Conservation (phyloP, 1,284 basidiomycete genomes). For the Fomitiporia mediterranea region DNA sequence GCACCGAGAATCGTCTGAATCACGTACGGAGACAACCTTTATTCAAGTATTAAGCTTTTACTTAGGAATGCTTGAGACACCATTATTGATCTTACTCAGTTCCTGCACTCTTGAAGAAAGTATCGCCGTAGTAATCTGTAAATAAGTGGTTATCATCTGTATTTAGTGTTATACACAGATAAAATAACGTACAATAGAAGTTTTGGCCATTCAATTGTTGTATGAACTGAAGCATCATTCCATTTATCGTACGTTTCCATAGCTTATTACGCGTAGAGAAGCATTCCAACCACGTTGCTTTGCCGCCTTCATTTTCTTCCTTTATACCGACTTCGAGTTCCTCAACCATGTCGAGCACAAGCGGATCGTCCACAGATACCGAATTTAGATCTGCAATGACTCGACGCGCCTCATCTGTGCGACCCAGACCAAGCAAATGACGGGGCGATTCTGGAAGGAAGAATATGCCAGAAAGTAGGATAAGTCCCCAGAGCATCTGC, state of each 20-base stretch:
- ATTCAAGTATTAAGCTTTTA: background rate
- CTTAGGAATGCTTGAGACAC: background rate
- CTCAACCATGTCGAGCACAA: constrained; percentile 60
- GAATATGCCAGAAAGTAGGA: constrained; percentile 64
- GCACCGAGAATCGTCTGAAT: constrained; percentile 71
- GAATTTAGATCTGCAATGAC: constrained; percentile 67
- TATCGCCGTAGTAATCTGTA: constrained; percentile 74
- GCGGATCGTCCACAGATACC: constrained; percentile 52
- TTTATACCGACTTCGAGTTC: constrained; percentile 68
- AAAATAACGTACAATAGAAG: constrained; percentile 52
- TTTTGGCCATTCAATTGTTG: constrained; percentile 77
- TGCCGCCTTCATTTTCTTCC: constrained; percentile 71
- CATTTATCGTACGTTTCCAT: constrained; percentile 69
- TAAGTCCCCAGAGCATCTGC: constrained; percentile 63
- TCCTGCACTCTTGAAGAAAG: constrained; percentile 76
- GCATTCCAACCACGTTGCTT: constrained; percentile 75
- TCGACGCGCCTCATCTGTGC: constrained; percentile 47
- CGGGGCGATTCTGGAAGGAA: constrained; percentile 81
- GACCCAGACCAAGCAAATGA: constrained; percentile 54
- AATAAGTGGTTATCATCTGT: background rate
- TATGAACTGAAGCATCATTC: constrained; percentile 80
- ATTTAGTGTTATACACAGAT: no score
- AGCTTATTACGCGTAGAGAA: constrained; percentile 66
- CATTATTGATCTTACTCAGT: constrained; percentile 40
- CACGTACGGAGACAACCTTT: constrained; percentile 60